Conservation (phyloP, 805 yeast genomes). For the Suhomyces vadensis region DNA sequence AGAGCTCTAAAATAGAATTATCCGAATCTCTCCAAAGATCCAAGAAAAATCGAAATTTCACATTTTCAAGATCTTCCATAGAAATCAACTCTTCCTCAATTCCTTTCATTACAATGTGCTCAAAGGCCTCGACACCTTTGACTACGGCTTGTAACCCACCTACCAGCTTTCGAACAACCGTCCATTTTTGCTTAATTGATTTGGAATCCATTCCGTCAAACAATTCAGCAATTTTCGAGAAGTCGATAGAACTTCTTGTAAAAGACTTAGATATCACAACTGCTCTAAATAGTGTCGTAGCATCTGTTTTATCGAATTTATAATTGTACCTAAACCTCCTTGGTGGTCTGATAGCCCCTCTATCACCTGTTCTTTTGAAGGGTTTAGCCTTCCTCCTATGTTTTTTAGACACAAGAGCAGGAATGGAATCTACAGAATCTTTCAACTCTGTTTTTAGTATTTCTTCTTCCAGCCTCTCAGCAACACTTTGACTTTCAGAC, state of each 20-base stretch:
- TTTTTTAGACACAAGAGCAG: slow-evolving; percentile 15
- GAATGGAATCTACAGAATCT: slow-evolving; percentile 6
- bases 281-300: slow-evolving; percentile 58
- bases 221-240: slow-evolving; percentile 57
- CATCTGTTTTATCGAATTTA: slow-evolving; percentile 45
- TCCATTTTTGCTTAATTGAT: slow-evolving; percentile 66
- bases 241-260: slow-evolving; percentile 56
- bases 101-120: slow-evolving; percentile 57
- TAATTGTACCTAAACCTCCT: slow-evolving; percentile 18
- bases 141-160: slow-evolving; percentile 54
- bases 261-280: slow-evolving; percentile 70
- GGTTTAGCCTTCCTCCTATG: slow-evolving; percentile 18
- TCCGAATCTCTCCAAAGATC: slow-evolving; percentile 67
- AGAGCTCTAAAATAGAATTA: slow-evolving; percentile 25
- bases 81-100: slow-evolving; percentile 56
- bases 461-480: slow-evolving; percentile 1
- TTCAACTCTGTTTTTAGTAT: not conserved
- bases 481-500: not conserved
- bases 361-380: slow-evolving; percentile 8
- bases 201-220: slow-evolving; percentile 46
- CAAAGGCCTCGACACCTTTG: slow-evolving; percentile 67
- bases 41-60: slow-evolving; percentile 54
- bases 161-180: slow-evolving; percentile 53
- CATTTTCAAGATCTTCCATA: slow-evolving; percentile 48
- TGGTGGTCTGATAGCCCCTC: slow-evolving; percentile 4